These are phyloP conservation scores for Sphagnum magellanicum DNA, from an alignment of 228 moss, liverwort and hornwort species.

Conservation along the genomic window DNA sequence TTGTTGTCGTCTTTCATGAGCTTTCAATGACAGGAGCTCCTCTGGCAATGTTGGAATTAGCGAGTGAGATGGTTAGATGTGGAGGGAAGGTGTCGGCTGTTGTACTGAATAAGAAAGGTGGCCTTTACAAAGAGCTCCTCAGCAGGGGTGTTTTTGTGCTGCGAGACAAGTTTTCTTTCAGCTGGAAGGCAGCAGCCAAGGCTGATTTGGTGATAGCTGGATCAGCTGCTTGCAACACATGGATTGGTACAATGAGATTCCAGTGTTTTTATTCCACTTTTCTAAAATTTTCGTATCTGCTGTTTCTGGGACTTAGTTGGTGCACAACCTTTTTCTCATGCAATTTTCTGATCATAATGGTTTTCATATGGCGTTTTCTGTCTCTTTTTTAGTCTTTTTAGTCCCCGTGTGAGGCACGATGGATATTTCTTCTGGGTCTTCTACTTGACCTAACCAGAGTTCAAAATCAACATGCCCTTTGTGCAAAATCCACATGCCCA, in stretches of 20 bases:
- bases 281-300: no score
- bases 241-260: slow-evolving; percentile 35
- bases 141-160: slow-evolving; percentile 36
- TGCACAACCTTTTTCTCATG: no score
- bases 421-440: no score
- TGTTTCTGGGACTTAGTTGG: no score
- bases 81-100: slow-evolving; percentile 60
- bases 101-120: slow-evolving; percentile 58
- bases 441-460: no score
- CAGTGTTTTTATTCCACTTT: background rate
- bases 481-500: no score
- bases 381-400: no score
- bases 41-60: slow-evolving; percentile 67
- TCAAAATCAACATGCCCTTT: no score
- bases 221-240: slow-evolving; percentile 53
- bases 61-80: slow-evolving; percentile 47
- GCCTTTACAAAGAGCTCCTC: slow-evolving; percentile 46
- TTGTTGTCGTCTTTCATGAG: slow-evolving; percentile 64
- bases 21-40: slow-evolving; percentile 76
- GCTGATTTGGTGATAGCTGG: slow-evolving; percentile 66
- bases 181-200: slow-evolving; percentile 59
- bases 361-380: no score
- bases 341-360: no score
- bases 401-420: no score
- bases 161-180: slow-evolving; percentile 38